Evolutionary conservation across 1,284 basidiomycete genomes (phyloP).

Genomic region (Melampsora occidentalis): DNA sequence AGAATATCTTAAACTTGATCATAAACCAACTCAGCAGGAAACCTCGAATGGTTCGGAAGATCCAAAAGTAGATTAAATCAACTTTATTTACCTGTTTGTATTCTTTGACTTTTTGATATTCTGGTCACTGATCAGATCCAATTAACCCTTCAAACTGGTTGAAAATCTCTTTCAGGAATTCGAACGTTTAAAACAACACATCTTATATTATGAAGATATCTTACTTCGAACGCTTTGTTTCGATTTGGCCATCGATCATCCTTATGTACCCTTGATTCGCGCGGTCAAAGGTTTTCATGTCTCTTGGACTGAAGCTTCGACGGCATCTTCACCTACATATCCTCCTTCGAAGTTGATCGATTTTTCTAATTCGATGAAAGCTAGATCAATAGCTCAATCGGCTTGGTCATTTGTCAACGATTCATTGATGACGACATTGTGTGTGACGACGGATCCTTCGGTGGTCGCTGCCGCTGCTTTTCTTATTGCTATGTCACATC

Average conservation of each 20-base stretch:
- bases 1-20: conserved; percentile 44
- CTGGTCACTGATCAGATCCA: not conserved
- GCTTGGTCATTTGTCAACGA: conserved; percentile 43
- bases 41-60: conserved; percentile 1
- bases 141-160: conserved; percentile 1
- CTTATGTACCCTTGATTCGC: conserved; percentile 45
- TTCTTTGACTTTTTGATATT: too few relatives aligned
- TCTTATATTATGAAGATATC: conserved; percentile 49
- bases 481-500: conserved; percentile 30
- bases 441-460: conserved; percentile 22
- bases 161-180: conserved; percentile 20
- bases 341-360: conserved; percentile 3
- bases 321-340: not conserved
- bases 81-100: too few relatives aligned
- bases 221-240: conserved; percentile 49
- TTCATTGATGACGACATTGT: conserved; percentile 35
- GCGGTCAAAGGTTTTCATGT: conserved; percentile 12
- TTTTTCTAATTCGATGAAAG: conserved; percentile 24
- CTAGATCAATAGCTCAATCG: conserved; percentile 38
- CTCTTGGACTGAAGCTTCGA: not conserved
- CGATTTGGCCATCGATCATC: conserved; percentile 49
- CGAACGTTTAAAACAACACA: conserved; percentile 44
- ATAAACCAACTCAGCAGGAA: conserved; percentile 22
- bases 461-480: conserved; percentile 40
- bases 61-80: conserved; percentile 23